A percentile compares a stretch with the other conserved stretches of the same genome.
These are phyloP conservation scores for Trametes pubescens DNA, from an alignment of 1,284 basidiomycete genomes.

Conservation along the genomic window DNA sequence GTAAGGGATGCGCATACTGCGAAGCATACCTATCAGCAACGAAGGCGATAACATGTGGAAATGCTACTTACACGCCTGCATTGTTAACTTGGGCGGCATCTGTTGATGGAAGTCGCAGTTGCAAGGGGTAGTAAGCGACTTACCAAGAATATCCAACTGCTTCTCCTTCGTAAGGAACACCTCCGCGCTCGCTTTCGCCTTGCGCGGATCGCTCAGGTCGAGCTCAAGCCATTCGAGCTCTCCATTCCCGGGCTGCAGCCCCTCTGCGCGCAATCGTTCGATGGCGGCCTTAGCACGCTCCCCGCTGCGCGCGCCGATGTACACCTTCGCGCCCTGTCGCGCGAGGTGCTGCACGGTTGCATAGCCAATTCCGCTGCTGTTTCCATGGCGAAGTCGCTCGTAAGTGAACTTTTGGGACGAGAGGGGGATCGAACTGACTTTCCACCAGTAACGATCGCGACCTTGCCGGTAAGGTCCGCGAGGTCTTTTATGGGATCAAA, in stretches of 20 bases:
- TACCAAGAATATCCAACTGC: constrained; percentile 56
- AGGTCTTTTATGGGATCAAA: constrained; percentile 44
- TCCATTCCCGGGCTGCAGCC: constrained; percentile 44
- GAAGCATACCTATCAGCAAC: neutral
- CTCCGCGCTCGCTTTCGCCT: constrained; percentile 55
- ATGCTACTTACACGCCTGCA: constrained; percentile 52
- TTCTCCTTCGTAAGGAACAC: constrained; percentile 54
- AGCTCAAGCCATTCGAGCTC: constrained; percentile 54
- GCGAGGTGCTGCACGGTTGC: constrained; percentile 50
- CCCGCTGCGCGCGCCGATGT: constrained; percentile 50
- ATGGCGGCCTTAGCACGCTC: constrained; percentile 50
- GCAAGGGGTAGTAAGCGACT: neutral
- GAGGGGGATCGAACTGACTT: constrained; percentile 41
- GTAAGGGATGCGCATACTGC: constrained; percentile 41
- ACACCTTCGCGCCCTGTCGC: constrained; percentile 52
- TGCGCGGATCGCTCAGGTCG: constrained; percentile 54
- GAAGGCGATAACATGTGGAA: neutral
- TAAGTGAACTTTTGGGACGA: neutral
- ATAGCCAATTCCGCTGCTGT: constrained; percentile 51
- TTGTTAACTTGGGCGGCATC: constrained; percentile 51
- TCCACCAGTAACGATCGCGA: constrained; percentile 51
- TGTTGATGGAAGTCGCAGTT: neutral
- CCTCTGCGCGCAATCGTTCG: constrained; percentile 45
- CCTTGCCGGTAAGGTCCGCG: constrained; percentile 48
- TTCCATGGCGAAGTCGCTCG: too few relatives aligned